Conservation (phyloP, 2,329 filamentous ascomycete species). For the Nemania sp. region DNA sequence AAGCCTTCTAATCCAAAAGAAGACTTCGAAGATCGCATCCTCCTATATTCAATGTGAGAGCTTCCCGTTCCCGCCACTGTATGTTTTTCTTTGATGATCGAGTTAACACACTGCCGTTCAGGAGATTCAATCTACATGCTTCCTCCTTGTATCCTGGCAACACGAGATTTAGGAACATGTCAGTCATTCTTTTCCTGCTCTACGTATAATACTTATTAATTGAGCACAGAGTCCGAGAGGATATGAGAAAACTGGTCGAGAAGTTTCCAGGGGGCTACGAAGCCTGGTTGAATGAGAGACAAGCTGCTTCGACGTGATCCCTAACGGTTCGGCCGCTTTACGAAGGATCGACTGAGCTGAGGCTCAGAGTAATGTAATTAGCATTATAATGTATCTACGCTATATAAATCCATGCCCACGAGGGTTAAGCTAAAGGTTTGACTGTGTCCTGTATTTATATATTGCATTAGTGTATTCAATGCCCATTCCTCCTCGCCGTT, state of each 20-base stretch:
- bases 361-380: neutral
- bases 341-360: neutral
- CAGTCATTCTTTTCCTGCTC: neutral
- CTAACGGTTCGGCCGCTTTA: neutral
- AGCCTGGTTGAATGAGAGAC: constrained; percentile 5
- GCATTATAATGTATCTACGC: neutral
- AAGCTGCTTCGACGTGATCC: neutral
- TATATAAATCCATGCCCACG: neutral
- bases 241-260: constrained; percentile 21
- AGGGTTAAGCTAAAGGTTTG: no score
- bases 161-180: constrained; percentile 18
- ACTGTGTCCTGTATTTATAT: no score
- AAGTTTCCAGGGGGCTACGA: constrained; percentile 24
- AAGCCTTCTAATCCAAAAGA: constrained; percentile 29
- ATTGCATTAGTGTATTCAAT: no score
- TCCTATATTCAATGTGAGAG: constrained; percentile 35
- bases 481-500: no score
- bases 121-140: constrained; percentile 21
- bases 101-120: neutral
- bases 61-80: neutral
- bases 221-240: constrained; percentile 14
- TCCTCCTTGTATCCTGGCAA: constrained; percentile 22
- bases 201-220: neutral
- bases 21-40: constrained; percentile 38
- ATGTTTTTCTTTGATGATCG: neutral